These are phyloP conservation scores for Colletotrichum sp. DNA, from an alignment of 2,329 filamentous ascomycete genomes.

Conservation along the genomic window DNA sequence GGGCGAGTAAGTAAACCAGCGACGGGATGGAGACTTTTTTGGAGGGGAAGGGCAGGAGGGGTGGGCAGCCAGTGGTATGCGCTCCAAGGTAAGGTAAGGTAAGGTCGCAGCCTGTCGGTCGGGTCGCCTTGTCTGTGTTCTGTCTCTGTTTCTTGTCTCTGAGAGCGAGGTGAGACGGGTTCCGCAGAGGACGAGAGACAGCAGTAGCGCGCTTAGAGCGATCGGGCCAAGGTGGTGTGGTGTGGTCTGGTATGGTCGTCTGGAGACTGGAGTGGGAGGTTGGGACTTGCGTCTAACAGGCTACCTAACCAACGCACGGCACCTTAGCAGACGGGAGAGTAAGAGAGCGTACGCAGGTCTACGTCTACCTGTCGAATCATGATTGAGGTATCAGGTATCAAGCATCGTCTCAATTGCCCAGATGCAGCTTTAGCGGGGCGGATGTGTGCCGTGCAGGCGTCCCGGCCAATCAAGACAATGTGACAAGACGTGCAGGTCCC, in stretches of 20 bases:
- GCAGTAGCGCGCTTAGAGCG: conserved; percentile 9
- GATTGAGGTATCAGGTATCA: not conserved
- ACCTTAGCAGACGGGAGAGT: not conserved
- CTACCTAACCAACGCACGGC: not conserved
- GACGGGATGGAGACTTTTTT: not conserved
- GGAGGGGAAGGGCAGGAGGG: not conserved
- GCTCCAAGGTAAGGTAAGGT: not conserved
- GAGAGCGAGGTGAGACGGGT: not conserved
- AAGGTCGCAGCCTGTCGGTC: not conserved
- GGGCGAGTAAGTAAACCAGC: not conserved
- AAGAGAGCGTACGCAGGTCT: not conserved
- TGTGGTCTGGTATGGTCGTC: not conserved
- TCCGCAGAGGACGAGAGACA: not conserved
- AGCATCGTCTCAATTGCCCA: not conserved
- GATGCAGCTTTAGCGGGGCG: conserved; percentile 10
- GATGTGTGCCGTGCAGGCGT: conserved; percentile 9
- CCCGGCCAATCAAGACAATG: conserved; percentile 12
- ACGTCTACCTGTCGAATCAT: not conserved
- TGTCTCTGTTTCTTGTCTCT: not conserved
- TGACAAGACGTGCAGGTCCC: not conserved
- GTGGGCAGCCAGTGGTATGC: not conserved
- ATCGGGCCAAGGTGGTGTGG: not conserved
- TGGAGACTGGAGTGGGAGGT: not conserved
- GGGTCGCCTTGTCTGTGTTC: not conserved
- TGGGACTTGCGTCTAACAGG: not conserved